Conservation (phyloP, 371 early-diverging fungal genomes). For the Apophysomyces trapeziformis region DNA sequence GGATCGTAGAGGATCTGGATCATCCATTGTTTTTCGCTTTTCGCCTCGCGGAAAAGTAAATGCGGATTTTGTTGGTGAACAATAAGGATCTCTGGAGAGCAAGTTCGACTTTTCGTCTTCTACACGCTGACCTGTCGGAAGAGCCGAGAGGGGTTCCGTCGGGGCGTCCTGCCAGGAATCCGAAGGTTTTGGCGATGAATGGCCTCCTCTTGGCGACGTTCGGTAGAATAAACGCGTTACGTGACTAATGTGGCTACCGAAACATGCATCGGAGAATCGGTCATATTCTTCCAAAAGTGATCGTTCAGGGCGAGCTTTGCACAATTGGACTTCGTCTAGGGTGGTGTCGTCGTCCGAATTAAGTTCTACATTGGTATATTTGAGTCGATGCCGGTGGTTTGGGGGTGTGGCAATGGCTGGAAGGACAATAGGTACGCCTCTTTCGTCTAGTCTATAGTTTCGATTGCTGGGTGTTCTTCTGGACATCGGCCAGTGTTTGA, state of each 20-base stretch:
- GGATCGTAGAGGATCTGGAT: neutral
- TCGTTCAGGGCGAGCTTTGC: constrained; percentile 11
- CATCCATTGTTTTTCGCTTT: neutral
- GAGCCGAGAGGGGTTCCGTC: constrained; percentile 1
- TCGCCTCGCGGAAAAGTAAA: neutral
- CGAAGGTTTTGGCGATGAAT: constrained; percentile 4
- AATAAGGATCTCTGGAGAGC: neutral
- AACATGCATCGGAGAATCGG: constrained; percentile 10
- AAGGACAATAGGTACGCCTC: constrained; percentile 23
- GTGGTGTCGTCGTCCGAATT: constrained; percentile 14
- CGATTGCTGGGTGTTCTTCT: constrained; percentile 9
- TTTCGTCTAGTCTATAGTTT: constrained; percentile 23
- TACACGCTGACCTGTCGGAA: neutral
- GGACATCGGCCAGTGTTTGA: neutral
- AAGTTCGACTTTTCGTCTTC: neutral
- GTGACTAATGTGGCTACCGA: constrained; percentile 8
- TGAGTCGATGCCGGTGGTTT: neutral
- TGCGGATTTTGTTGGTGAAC: neutral
- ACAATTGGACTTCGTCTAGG: constrained; percentile 27
- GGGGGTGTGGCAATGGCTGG: neutral
- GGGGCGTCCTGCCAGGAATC: constrained; percentile 15
- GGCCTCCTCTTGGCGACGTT: neutral
- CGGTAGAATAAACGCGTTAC: constrained; percentile 19
- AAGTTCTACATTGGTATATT: neutral
- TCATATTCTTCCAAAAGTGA: constrained; percentile 23